Evolutionary conservation across 441 rosid genomes (phyloP), one percentile per base, ranked within the genome.

Genomic region (Melianthus villosus): DNA sequence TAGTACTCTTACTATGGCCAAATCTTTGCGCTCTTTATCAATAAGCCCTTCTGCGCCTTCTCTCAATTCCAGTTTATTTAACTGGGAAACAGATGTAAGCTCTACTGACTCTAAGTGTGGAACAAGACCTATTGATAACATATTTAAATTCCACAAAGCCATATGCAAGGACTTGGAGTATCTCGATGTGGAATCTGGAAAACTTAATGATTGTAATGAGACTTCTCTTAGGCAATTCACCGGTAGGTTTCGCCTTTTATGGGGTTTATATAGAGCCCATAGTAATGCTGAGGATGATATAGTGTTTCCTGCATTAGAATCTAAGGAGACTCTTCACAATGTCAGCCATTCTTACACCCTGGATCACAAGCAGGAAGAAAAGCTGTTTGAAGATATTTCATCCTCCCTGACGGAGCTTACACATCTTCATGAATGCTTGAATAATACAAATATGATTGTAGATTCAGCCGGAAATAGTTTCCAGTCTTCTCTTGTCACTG

Each of bases 141-240:
- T 79, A 64, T 79, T 79, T 44, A 69, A 73, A 56, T 79, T 79
- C 59, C 91, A 79, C 55, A 79, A 79, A 53, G 91, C 84, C 54
- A 76, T 76, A 14, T 62, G 77, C 42, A 79, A 76, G 51, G 91
- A 79, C 56, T 60, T 76, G 70, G 91, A 79, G 44, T 76, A 71
- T 57, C 59, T 79, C 59, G 91, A 79, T 38, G 64, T 61, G 42
- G 91, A 79, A 63, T 79, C 85, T 42, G 77, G 75, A 16, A 79
- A 71, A 50, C 69, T 79, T 19, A 63, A 51, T 48, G 75, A 67
- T 27, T 67, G 79, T 52, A 57, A 67, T 57, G 82, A 67, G 51
- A 44, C 60, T 45, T 63, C 65, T 50, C 77, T 76, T 28, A 57
- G 82, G 65, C 77, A 71, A 55, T 79, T 79, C 43, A 63, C 68